Base-by-base conservation (phyloP, 2,329 filamentous ascomycete species). In the Alternaria angustiovoidea region DNA sequence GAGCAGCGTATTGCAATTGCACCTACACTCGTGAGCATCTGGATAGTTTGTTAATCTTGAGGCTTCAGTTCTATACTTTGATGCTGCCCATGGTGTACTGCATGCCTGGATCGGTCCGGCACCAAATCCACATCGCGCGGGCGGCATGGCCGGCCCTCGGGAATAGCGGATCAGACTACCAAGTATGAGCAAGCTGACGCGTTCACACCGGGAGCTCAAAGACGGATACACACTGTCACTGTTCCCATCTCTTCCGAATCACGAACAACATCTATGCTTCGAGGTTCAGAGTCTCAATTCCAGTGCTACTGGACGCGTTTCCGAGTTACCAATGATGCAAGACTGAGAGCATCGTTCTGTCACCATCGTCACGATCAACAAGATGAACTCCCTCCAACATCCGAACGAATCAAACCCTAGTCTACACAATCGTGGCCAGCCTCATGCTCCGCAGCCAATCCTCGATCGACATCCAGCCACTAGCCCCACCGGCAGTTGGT, bases 371-470 rank as follows among this genome's bases (percentile, higher is more conserved):
- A 48, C 22, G 38, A 46, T 46, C 24, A 48, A 36, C 34, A 55
- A 39, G 7, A 32, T n/a, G 12, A 18, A 24, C 12, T 18, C 9
- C 28, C n/a, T 28, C 30, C 43, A 30, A 22, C 16, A 39, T 28
- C 43, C 24, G 34, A 49, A 28, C 53, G 32, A 42, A 42, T 49
- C 34, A 48, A n/a, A 48, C 18, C 43, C 43, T n/a, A 7, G 53
- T 39, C 24, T 24, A 16, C 18, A 20, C 18, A n/a, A 8, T 28
- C 12, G 18, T 34, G 43, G 53, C 8, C 24, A 24, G 43, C 41
- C 28, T 41, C 22, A 28, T 49, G n/a, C 24, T 49, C 43, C 18
- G 43, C 26, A 38, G 26, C 41, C 34, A 41, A 47, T 49, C 47
- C 9, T 36, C 9, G 8, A 24, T 28, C n/a, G 4, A 14, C 18